Evolutionary conservation across 2,329 filamentous ascomycete genomes (phyloP), one percentile per base, ranked within the genome.

Genomic region (Hypoxylon sp.): DNA sequence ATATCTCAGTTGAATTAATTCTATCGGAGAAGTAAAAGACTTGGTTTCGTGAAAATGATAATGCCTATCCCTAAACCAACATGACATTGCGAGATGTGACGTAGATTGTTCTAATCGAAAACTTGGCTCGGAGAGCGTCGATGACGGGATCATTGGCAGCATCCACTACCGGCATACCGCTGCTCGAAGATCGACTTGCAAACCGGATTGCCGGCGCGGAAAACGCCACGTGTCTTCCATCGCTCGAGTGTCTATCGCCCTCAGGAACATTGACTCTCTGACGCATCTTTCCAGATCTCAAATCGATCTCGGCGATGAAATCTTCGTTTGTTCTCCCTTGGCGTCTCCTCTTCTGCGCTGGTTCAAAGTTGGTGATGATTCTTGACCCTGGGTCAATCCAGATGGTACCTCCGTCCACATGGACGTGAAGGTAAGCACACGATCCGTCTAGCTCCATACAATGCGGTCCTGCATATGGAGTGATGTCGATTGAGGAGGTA

Each of bases 251-350:
- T 26, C 63, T 61, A n/a, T 71, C 66, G 30, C 64, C 61, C 28
- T 71, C 67, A 3, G 72, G 71, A 2, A 74, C 70, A 33, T 72
- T 72, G 38, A 74, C 68, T 48, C 68, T 61, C 44, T 71, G 72
- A 4, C 70, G 67, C 64, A 74, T 73, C 58, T 71, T 71, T 32
- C 72, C 72, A 14, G 67, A 68, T 20, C 72, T 67, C 5, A 73
- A 52, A 36, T 73, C 71, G n/a, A 74, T 62, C 46, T 74, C 72
- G 4, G 71, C 72, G 45, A 74, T 69, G 54, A 74, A 72, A 44
- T 71, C 70, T n/a, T 72, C 68, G 22, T 33, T 68, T n/a, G 60
- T 57, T 42, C 62, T 55, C 16, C 46, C 46, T 4, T 56, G 53
- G 0, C 61, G 46, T n/a, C 53, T 56, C 12, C 58, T 53, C 24